Conservation (phyloP, 2,329 filamentous ascomycete species). For the Apiospora kogelbergensis region DNA sequence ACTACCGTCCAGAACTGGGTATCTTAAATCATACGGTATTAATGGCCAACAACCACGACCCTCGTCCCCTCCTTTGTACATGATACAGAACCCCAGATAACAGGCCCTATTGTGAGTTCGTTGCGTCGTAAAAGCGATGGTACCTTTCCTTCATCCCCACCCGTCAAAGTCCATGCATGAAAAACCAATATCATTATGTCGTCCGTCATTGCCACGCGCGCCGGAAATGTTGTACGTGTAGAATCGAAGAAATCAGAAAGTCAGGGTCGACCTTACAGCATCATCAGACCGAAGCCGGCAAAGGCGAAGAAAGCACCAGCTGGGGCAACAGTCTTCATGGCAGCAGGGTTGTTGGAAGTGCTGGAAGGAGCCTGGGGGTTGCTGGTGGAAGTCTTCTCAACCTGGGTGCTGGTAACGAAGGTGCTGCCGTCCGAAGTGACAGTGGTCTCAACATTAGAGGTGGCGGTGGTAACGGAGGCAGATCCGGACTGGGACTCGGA, state of each 20-base stretch:
- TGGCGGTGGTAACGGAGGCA: background rate
- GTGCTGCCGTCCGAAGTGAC: constrained; percentile 1
- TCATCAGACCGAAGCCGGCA: background rate
- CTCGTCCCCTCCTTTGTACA: constrained; percentile 9
- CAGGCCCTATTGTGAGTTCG: constrained; percentile 2
- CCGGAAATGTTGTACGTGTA: constrained; percentile 1
- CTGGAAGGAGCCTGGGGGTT: background rate
- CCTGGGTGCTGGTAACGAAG: constrained; percentile 5
- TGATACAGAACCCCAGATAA: background rate
- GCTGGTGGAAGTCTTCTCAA: background rate
- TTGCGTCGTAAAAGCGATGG: constrained; percentile 10
- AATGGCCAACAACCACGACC: background rate
- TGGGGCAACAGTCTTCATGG: background rate
- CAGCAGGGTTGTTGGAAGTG: background rate
- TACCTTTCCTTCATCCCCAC: background rate
- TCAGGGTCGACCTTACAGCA: background rate
- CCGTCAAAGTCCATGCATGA: constrained; percentile 8
- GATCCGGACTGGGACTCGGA: background rate
- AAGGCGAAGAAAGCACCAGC: background rate
- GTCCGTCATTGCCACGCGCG: background rate
- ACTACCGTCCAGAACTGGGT: constrained; percentile 2
- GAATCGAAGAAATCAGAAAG: background rate
- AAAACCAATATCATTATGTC: constrained; percentile 10
- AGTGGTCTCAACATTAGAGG: background rate
- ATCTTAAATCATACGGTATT: constrained; percentile 10